Evolutionary conservation across 768 basidiomycete species (phyloP).

Genomic region (Lenzites betulinus): DNA sequence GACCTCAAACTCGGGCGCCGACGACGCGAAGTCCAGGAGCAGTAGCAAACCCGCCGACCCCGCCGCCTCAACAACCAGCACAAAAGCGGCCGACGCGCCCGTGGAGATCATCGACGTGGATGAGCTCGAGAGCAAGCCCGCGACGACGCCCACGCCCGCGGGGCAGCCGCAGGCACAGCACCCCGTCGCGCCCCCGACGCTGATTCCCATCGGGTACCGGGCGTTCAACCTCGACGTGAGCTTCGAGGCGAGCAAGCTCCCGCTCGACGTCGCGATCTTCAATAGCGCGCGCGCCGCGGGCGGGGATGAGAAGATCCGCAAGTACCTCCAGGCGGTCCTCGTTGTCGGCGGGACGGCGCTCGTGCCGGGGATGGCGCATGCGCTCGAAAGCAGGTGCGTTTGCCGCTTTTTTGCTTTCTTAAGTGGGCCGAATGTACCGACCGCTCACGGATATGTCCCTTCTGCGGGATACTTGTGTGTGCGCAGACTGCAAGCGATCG

Average conservation of each 20-base stretch:
- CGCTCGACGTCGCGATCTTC: conserved; percentile 90
- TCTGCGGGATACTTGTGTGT: too few relatives aligned
- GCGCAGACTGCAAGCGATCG: conserved; percentile 79
- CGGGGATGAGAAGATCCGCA: conserved; percentile 86
- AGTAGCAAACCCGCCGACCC: neutral
- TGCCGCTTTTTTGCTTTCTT: neutral
- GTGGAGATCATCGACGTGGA: conserved; percentile 51
- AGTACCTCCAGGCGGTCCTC: conserved; percentile 84
- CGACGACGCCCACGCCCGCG: conserved; percentile 26
- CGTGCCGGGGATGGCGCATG: conserved; percentile 82
- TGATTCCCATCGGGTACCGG: conserved; percentile 34
- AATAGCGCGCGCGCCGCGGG: conserved; percentile 88
- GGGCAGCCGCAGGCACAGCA: conserved; percentile 9
- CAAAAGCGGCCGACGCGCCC: conserved; percentile 30
- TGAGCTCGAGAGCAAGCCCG: conserved; percentile 23
- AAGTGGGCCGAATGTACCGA: neutral
- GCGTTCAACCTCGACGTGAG: conserved; percentile 72
- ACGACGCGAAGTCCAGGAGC: neutral
- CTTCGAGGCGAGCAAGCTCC: conserved; percentile 86
- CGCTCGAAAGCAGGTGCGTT: conserved; percentile 81
- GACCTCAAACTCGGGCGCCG: neutral
- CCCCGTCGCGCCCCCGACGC: conserved; percentile 20
- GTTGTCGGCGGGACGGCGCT: conserved; percentile 85
- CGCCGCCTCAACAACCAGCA: too few relatives aligned
- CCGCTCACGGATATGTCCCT: too few relatives aligned